phyloP scores from a whole-genome alignment of 768 basidiomycete genomes.

The Boletus vinaceobasis region DNA sequence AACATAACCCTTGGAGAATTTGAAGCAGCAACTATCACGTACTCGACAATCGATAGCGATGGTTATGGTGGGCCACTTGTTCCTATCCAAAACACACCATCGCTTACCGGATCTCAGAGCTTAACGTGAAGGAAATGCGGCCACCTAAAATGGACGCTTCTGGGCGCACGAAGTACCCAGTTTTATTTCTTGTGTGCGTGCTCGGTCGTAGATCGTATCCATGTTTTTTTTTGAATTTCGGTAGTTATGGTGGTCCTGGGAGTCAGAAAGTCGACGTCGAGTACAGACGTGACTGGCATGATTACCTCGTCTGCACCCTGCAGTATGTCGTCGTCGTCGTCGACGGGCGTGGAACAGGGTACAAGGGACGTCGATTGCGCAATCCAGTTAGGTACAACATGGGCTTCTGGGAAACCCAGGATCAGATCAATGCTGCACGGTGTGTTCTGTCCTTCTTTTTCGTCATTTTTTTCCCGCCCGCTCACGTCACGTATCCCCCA shows the following conservation, averaged over 20 bases:
- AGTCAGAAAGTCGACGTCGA: conserved; percentile 72
- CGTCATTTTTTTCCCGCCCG: background rate
- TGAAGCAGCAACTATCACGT: conserved; percentile 64
- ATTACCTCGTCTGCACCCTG: conserved; percentile 76
- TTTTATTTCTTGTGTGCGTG: conserved; percentile 78
- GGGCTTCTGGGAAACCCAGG: conserved; percentile 83
- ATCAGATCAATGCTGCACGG: conserved; percentile 89
- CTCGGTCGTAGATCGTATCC: background rate
- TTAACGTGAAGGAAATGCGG: conserved; percentile 88
- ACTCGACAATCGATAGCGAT: conserved; percentile 74
- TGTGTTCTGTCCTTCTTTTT: conserved; percentile 29
- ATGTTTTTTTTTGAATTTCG: conserved; percentile 7
- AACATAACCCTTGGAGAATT: conserved; percentile 63
- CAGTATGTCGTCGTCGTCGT: conserved; percentile 85
- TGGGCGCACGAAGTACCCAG: conserved; percentile 94
- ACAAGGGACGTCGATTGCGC: conserved; percentile 77
- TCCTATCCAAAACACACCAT: conserved; percentile 13
- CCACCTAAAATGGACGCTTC: conserved; percentile 93
- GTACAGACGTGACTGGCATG: conserved; percentile 79
- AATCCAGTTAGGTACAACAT: conserved; percentile 88
- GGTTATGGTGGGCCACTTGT: conserved; percentile 59
- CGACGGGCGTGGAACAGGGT: conserved; percentile 94
- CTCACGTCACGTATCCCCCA: conserved; percentile 25
- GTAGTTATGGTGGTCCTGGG: conserved; percentile 85
- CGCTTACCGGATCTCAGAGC: conserved; percentile 46